Conservation (phyloP, 164 flowering plant species). For the Umbellularia californica region DNA sequence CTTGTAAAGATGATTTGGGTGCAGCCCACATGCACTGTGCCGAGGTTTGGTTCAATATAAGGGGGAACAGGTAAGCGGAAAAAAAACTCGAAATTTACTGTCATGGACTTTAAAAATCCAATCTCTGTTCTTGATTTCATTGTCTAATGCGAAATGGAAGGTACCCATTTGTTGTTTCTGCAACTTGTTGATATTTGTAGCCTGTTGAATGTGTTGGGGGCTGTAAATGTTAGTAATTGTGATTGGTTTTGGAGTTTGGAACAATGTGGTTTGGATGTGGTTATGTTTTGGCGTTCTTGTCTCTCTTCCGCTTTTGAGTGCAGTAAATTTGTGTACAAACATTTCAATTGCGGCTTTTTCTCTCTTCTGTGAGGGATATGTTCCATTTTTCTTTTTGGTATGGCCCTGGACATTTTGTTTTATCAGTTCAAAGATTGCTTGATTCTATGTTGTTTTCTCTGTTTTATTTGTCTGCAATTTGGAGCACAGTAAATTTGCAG, state of each 20-base stretch:
- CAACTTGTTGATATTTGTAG: neutral
- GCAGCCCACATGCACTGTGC: constrained; percentile 89
- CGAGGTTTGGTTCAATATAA: constrained; percentile 93
- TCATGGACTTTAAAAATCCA: neutral
- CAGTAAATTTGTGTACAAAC: neutral
- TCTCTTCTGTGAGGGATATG: neutral
- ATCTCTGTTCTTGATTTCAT: neutral
- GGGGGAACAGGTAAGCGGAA: constrained; percentile 75
- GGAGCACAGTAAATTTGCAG: too few species aligned
- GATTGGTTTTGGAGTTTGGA: neutral
- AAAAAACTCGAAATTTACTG: neutral
- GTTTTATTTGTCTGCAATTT: too few species aligned
- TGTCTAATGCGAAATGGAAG: neutral
- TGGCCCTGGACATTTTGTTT: neutral
- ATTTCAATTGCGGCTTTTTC: neutral
- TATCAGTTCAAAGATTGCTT: neutral
- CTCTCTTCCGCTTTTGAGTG: neutral
- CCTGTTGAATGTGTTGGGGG: neutral
- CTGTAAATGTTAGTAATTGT: neutral
- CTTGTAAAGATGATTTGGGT: constrained; percentile 88
- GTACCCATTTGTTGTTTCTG: neutral
- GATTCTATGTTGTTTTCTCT: too few species aligned
- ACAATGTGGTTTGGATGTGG: neutral
- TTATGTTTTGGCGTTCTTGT: neutral
- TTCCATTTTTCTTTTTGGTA: neutral